Base-by-base conservation (phyloP, 257 asterid genomes). In the Anisodus acutangulus region DNA sequence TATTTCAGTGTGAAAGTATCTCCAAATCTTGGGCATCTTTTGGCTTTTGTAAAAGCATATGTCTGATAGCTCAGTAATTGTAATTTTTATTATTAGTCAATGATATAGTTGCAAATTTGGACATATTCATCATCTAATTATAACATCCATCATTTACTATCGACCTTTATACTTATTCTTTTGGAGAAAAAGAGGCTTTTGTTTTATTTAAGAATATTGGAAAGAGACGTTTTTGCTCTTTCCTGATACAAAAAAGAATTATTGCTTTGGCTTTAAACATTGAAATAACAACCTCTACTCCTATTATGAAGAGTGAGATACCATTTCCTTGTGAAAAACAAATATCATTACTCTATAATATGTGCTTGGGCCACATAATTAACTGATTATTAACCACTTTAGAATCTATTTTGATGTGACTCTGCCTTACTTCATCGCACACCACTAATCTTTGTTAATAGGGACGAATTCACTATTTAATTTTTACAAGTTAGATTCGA, bases 231-330 rank as follows among this genome's bases (percentile, higher is more conserved):
- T 11, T 47, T 49, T 2, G 3, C 17, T n/a, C 41, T 72, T 19
- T 10, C 5, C 1, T 47, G 1, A 49, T 26, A 19, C 59, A 19
- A 72, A 72, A 74, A 5, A 19, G 60, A 49, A 74, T 49, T 41
- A 47, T 17, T 74, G 81, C 81, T 74, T 49, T 74, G 81, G 43
- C 62, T 74, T 49, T 68, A 51, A 74, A 72, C 58, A 72, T 45
- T 5, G 31, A 69, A 39, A 4, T 17, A 72, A 45, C 59, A n/a
- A 19, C 16, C 41, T 31, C 79, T 69, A 39, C 0, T 22, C 26
- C 26, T 22, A 22, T 8, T 69, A 69, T 39, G 78, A 70, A 70
- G 37, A 70, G 13, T 9, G 35, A 70, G 1, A 39, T n/a, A 8
- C 4, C 58, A n/a, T 71, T 11, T 71, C 35, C n/a, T n/a, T 68